A percentile compares a stretch with the other conserved stretches of the same genome.
These are phyloP conservation scores for Trypethelium eluteriae DNA, from an alignment of 495 filamentous ascomycete species.

Conservation along the genomic window DNA sequence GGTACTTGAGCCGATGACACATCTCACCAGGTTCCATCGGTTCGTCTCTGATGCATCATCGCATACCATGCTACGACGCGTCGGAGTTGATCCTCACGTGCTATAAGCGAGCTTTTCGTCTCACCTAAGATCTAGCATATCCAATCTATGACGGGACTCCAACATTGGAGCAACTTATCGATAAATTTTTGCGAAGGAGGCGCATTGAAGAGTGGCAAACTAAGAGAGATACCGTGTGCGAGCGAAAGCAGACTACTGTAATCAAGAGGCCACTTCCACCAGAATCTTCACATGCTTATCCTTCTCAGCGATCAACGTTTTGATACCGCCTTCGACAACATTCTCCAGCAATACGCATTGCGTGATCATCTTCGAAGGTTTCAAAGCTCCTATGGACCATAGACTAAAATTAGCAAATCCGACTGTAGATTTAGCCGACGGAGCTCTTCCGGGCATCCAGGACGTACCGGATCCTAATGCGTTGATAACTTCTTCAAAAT, in stretches of 20 bases:
- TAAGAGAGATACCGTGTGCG: too few relatives aligned
- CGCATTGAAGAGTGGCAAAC: too few relatives aligned
- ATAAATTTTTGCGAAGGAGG: too few relatives aligned
- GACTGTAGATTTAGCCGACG: neutral
- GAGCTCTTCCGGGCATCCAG: neutral
- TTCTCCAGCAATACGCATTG: constrained; percentile 30
- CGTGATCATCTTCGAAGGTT: constrained; percentile 34
- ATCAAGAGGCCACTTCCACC: constrained; percentile 24
- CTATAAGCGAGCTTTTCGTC: too few relatives aligned
- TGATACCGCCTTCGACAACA: constrained; percentile 31
- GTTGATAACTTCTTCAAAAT: constrained; percentile 34
- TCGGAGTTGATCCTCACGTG: too few relatives aligned
- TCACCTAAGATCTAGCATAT: too few relatives aligned
- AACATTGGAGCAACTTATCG: too few relatives aligned
- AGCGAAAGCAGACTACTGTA: too few relatives aligned
- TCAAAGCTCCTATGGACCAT: constrained; percentile 24
- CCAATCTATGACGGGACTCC: too few relatives aligned
- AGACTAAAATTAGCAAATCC: neutral
- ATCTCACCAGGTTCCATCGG: neutral
- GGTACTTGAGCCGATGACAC: neutral
- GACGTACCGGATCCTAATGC: constrained; percentile 24
- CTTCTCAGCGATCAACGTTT: constrained; percentile 33
- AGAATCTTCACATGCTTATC: constrained; percentile 38
- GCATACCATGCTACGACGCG: too few relatives aligned
- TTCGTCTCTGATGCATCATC: too few relatives aligned